Evolutionary conservation across 2,329 filamentous ascomycete genomes (phyloP).

Genomic region (Pseudogymnoascus sp.): DNA sequence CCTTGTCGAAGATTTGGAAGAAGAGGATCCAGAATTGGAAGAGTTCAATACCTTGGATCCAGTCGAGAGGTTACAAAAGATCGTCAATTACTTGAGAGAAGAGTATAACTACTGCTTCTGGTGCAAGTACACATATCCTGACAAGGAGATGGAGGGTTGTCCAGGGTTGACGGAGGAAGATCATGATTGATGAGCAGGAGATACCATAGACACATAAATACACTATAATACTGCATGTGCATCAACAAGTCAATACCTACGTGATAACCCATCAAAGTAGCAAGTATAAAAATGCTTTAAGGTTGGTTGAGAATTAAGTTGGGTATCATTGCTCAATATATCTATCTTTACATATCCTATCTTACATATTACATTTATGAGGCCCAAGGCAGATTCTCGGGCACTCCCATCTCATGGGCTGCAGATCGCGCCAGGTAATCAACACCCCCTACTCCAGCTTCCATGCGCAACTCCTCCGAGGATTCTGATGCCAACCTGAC

Average conservation of each 20-base stretch:
- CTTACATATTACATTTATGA: conserved; percentile 13
- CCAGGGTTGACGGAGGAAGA: conserved; percentile 84
- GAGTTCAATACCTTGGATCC: conserved; percentile 66
- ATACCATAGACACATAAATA: neutral
- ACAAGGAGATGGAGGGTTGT: conserved; percentile 73
- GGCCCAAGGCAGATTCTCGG: conserved; percentile 19
- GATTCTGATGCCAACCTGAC: conserved; percentile 13
- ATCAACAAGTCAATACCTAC: neutral
- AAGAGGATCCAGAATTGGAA: conserved; percentile 73
- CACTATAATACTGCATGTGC: neutral
- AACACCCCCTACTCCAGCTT: neutral
- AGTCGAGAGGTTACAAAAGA: conserved; percentile 55
- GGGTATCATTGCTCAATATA: conserved; percentile 8
- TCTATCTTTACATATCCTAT: neutral
- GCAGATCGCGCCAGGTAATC: conserved; percentile 13
- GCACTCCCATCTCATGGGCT: conserved; percentile 23
- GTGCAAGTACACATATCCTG: conserved; percentile 80
- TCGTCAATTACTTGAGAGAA: conserved; percentile 63
- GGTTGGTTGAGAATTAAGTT: neutral
- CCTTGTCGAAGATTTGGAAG: conserved; percentile 62
- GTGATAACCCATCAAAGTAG: neutral
- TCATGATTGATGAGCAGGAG: conserved; percentile 41
- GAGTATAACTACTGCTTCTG: conserved; percentile 85
- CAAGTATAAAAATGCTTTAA: neutral
- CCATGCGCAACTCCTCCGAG: conserved; percentile 6